Percentiles rank a stretch among this genome's conserved stretches.
Evolutionary conservation across 1,139 yeast species (phyloP).

Genomic region (Geotrichum carabidarum): DNA sequence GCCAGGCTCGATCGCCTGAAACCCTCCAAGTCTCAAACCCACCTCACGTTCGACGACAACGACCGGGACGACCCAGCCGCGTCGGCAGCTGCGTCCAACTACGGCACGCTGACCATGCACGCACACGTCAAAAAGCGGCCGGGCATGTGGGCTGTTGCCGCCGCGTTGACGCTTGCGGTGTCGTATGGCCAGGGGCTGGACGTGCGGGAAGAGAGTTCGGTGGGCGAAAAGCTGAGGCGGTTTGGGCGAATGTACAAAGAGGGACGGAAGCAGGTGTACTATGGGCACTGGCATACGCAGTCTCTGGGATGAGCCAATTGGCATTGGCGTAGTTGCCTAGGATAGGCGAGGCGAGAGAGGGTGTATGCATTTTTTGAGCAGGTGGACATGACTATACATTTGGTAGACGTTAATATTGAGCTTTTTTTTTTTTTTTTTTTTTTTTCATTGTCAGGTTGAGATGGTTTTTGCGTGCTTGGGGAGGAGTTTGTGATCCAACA

Average conservation of each 20-base stretch:
- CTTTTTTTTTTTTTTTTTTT: no score
- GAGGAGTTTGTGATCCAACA: background rate
- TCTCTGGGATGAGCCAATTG: background rate
- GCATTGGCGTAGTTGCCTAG: background rate
- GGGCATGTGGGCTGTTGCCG: slow-evolving; percentile 13
- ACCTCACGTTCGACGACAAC: background rate
- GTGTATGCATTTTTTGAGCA: background rate
- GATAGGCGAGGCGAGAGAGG: background rate
- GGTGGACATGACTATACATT: background rate
- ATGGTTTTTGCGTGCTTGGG: no score
- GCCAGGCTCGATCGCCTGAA: slow-evolving; percentile 4
- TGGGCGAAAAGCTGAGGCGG: slow-evolving; percentile 7
- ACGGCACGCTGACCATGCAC: slow-evolving; percentile 12
- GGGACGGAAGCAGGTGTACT: slow-evolving; percentile 11
- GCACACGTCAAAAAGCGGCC: slow-evolving; percentile 7
- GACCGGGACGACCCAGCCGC: background rate
- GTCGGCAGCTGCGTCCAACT: slow-evolving; percentile 6
- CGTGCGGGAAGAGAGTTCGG: slow-evolving; percentile 5
- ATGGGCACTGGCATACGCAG: slow-evolving; percentile 6
- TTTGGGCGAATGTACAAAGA: slow-evolving; percentile 15
- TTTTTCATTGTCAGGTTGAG: no score
- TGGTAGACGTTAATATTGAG: no score
- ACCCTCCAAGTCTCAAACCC: background rate
- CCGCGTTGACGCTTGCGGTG: slow-evolving; percentile 15
- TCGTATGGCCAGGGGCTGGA: slow-evolving; percentile 12